Percentiles rank a stretch among this genome's conserved stretches.
Conservation (phyloP, 768 basidiomycete species). For the Russula sp. region DNA sequence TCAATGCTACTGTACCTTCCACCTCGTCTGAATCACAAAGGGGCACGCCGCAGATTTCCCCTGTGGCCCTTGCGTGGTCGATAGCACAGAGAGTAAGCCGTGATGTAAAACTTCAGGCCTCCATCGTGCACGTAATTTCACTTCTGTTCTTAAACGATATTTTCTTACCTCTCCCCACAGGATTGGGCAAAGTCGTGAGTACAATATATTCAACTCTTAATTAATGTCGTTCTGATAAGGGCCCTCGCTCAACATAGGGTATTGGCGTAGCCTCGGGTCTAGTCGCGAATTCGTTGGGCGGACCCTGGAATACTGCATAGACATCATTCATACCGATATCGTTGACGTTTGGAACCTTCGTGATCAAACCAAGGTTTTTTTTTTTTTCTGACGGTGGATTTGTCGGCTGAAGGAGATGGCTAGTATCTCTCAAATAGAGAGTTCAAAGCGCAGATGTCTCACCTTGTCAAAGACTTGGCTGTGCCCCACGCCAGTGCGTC, state of each 20-base stretch:
- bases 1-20: background rate
- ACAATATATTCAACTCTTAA: background rate
- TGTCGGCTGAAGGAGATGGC: background rate
- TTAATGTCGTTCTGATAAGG: background rate
- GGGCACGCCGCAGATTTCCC: background rate
- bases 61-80: background rate
- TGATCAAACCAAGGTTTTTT: background rate
- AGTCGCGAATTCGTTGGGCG: background rate
- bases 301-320: background rate
- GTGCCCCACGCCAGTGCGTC: background rate
- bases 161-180: background rate
- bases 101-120: background rate
- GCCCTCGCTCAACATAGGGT: background rate
- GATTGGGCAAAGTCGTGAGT: constrained; percentile 4
- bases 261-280: constrained; percentile 7
- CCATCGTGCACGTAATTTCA: constrained; percentile 2
- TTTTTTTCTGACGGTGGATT: background rate
- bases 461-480: constrained; percentile 2
- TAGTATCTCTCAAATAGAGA: background rate
- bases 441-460: constrained; percentile 7
- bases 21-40: background rate
- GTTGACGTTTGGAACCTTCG: constrained; percentile 9
- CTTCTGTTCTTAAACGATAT: background rate
- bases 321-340: background rate
- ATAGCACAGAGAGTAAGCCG: background rate